Base-by-base conservation (phyloP, 345 rosid genomes). In the Lepidium sativum region DNA sequence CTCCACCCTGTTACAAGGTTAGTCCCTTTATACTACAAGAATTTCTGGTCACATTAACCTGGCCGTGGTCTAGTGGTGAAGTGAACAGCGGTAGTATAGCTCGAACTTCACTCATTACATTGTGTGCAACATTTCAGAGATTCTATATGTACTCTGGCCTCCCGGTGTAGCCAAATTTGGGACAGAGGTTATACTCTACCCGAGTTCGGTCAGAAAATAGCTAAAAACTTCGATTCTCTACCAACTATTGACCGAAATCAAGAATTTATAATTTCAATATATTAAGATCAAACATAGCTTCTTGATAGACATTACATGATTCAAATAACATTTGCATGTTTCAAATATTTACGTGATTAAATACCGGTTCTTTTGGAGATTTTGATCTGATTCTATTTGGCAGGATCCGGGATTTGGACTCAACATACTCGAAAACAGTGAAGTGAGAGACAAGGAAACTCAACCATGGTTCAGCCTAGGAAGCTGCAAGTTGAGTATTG, bases 401-500 rank as follows among this genome's bases (percentile, higher is more conserved):
- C 61, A 87, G 92, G 67, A 83, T 75, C 84, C 92, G 0, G 81
- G 81, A 41, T 92, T 70, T 21, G 94, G 97, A 51, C 70, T 83
- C 60, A 92, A 89, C 63, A 79, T 87, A 76, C 41, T 92, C 9
- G 76, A 78, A 65, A 92, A 89, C 71, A 87, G 81, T 67, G 77
- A 83, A 70, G 68, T 89, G 21, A 51, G 23, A 31, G 80, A 80
- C 34, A 88, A 80, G 25, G 79, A 2, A 38, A 52, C 79, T 42
- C 74, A 79, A 31, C 80, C 82, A 20, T 92, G 97, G 97, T 87
- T 89, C 76, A 79, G 85, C n/a, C 85, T 92, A 11, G 98, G 97
- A 39, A 72, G 61, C 70, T 92, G 98, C 69, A 69, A 75, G 65
- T 75, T 89, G 35, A 76, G 77, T 16, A 63, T 85, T 69, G 85